Conservation (phyloP, 176 grass and related monocot species). For the Themeda triandra region DNA sequence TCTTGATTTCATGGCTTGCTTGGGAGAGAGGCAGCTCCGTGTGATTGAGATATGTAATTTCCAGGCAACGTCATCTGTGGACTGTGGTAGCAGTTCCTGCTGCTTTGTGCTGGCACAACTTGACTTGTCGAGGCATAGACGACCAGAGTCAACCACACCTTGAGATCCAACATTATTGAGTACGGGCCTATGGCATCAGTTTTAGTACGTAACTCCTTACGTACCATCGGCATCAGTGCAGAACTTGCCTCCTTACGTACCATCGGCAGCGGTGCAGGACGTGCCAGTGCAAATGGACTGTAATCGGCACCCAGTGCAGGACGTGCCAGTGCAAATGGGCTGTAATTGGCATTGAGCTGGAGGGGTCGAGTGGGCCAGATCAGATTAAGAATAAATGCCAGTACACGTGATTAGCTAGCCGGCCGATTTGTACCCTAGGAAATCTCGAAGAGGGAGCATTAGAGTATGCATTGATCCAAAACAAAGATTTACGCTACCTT, state of each 20-base stretch:
- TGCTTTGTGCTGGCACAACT: constrained; percentile 5
- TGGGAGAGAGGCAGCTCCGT: background rate
- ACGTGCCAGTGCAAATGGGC: background rate
- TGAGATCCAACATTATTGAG: background rate
- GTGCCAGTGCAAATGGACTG: background rate
- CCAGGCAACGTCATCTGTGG: background rate
- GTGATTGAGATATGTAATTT: background rate
- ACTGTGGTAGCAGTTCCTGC: background rate
- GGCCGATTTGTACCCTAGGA: background rate
- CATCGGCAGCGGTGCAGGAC: background rate
- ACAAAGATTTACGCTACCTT: background rate
- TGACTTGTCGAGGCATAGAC: background rate
- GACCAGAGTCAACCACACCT: background rate
- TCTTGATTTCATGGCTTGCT: background rate
- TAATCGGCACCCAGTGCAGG: too few species aligned
- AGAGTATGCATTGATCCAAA: background rate
- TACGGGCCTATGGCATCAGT: too few species aligned
- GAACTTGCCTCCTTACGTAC: too few species aligned
- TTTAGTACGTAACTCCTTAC: too few species aligned
- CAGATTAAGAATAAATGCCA: background rate
- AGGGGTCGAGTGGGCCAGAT: background rate
- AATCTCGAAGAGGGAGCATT: background rate
- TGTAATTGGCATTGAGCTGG: background rate
- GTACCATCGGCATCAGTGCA: too few species aligned
- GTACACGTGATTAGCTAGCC: background rate